Conservation (phyloP, 2,329 filamentous ascomycete species). For the Thelonectria blattea region DNA sequence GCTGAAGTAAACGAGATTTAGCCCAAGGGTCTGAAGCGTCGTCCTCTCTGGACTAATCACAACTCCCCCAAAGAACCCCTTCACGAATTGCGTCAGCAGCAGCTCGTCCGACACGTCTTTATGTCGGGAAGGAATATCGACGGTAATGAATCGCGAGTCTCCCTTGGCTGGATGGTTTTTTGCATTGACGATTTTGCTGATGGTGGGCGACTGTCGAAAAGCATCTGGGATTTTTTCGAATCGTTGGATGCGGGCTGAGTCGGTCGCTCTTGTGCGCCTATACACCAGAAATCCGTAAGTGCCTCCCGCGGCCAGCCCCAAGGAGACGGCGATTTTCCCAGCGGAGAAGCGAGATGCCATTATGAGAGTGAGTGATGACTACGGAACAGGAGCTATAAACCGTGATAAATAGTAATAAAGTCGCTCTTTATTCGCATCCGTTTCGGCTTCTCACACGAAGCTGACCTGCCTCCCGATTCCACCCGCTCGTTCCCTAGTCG, state of each 20-base stretch:
- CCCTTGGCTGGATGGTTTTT: constrained; percentile 21
- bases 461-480: constrained; percentile 13
- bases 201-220: constrained; percentile 33
- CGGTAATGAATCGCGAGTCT: constrained; percentile 35
- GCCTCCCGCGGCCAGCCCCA: constrained; percentile 21
- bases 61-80: constrained; percentile 40
- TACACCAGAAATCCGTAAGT: constrained; percentile 27
- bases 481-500: constrained; percentile 2
- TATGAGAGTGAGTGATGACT: too few species aligned
- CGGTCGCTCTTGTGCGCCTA: constrained; percentile 16
- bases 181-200: constrained; percentile 37
- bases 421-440: neutral
- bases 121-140: constrained; percentile 28
- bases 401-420: too few species aligned
- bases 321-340: constrained; percentile 23
- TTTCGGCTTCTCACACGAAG: neutral
- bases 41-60: constrained; percentile 39
- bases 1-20: constrained; percentile 26
- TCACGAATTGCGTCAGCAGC: constrained; percentile 39
- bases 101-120: constrained; percentile 32
- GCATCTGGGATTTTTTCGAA: constrained; percentile 28
- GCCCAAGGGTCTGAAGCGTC: constrained; percentile 18
- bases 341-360: constrained; percentile 26
- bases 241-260: constrained; percentile 26
- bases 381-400: too few species aligned